Evolutionary conservation across 2,329 filamentous ascomycete species (phyloP).

Genomic region (Coniosporium uncinatum): DNA sequence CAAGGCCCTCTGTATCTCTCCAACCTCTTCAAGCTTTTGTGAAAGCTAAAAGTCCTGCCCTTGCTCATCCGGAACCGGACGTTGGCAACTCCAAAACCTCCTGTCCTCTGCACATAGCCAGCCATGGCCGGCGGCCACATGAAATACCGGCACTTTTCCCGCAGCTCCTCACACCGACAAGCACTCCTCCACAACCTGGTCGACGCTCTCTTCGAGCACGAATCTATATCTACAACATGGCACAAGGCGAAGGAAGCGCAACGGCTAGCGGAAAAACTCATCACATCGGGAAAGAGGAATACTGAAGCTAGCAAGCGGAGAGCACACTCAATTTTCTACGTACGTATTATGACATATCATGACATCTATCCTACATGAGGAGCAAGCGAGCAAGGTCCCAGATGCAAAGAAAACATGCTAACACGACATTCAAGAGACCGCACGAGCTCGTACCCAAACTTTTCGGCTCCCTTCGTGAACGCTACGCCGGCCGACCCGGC

Average conservation of each 20-base stretch:
- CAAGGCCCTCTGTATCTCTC: too few species aligned
- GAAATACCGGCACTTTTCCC: conserved; percentile 86
- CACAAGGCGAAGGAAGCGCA: conserved; percentile 98
- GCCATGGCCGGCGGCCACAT: conserved; percentile 79
- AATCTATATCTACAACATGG: conserved; percentile 93
- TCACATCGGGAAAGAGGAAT: conserved; percentile 90
- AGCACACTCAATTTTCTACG: conserved; percentile 81
- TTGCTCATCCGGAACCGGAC: background rate
- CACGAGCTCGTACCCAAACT: conserved; percentile 74
- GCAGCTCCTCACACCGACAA: conserved; percentile 81
- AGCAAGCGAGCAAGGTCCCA: too few species aligned
- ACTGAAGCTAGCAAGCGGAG: conserved; percentile 73
- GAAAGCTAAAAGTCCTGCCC: background rate
- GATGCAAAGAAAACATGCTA: background rate
- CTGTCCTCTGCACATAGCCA: background rate
- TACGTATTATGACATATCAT: too few species aligned
- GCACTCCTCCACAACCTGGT: conserved; percentile 94
- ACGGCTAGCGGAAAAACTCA: conserved; percentile 86
- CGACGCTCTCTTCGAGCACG: conserved; percentile 88
- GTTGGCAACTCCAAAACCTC: background rate
- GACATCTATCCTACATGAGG: too few species aligned
- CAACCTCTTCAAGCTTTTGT: too few species aligned
- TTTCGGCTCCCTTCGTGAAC: conserved; percentile 74
- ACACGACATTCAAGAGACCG: conserved; percentile 48
- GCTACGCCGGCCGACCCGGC: conserved; percentile 75